Percentiles rank a stretch among this genome's conserved stretches.
Conservation (phyloP, 208 protist genomes). For the Trypanosoma mega region DNA sequence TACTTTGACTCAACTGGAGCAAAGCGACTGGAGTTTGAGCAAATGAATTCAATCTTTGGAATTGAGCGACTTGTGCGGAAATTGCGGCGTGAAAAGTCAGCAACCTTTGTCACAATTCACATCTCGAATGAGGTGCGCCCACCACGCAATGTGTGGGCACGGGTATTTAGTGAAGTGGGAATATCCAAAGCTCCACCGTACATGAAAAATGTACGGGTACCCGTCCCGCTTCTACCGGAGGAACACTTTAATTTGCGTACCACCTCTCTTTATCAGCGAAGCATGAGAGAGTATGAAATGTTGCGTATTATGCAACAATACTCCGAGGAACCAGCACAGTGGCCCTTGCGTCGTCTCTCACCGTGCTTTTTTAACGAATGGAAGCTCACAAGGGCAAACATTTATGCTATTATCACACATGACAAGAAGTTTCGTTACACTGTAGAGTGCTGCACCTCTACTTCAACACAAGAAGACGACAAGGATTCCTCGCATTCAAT, state of each 20-base stretch:
- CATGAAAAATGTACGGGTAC: conserved; percentile 10
- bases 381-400: conserved; percentile 17
- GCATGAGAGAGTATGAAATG: conserved; percentile 5
- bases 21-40: conserved; percentile 11
- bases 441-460: conserved; percentile 11
- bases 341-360: conserved; percentile 4
- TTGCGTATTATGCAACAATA: conserved; percentile 10
- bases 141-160: neutral
- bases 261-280: neutral
- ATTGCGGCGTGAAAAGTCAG: neutral
- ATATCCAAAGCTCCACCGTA: conserved; percentile 14
- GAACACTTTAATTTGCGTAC: conserved; percentile 21
- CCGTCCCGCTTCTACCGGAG: conserved; percentile 23
- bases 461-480: too few species aligned
- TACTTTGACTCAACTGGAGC: conserved; percentile 13
- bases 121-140: conserved; percentile 2
- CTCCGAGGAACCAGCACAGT: conserved; percentile 16
- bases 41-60: conserved; percentile 23
- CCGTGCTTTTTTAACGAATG: conserved; percentile 31
- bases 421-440: conserved; percentile 26
- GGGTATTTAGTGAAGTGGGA: conserved; percentile 1
- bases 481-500: neutral
- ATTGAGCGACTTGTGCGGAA: conserved; percentile 20
- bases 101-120: conserved; percentile 9
- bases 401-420: conserved; percentile 10